phyloP scores from a whole-genome alignment of 768 basidiomycete species.

The Termitomyces sp. region DNA sequence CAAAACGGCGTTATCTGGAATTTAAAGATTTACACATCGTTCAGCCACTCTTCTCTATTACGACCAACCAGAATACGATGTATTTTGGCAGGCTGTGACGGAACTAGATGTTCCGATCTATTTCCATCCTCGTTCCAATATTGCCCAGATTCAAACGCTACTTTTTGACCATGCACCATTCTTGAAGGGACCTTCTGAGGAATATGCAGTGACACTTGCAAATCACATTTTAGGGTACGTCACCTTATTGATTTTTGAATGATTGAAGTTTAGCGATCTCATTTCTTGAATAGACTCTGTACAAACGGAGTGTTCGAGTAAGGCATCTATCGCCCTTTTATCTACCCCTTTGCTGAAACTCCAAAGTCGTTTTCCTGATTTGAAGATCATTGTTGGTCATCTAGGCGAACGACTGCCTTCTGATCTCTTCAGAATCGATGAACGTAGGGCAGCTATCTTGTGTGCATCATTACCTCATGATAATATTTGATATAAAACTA shows the following conservation, averaged over 20 bases:
- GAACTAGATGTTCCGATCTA: conserved; percentile 35
- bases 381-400: conserved; percentile 37
- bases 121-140: conserved; percentile 30
- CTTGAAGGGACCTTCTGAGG: conserved; percentile 27
- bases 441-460: conserved; percentile 19
- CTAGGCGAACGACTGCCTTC: conserved; percentile 38
- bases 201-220: conserved; percentile 32
- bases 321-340: neutral
- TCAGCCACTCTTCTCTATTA: conserved; percentile 31
- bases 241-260: neutral
- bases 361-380: conserved; percentile 33
- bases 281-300: conserved; percentile 19
- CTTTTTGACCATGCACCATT: conserved; percentile 28
- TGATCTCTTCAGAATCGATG: conserved; percentile 34
- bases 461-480: neutral
- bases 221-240: conserved; percentile 33
- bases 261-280: neutral
- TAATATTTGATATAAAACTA: neutral
- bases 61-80: conserved; percentile 33
- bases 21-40: neutral
- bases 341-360: neutral
- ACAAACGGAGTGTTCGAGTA: conserved; percentile 37
- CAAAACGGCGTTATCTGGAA: neutral
- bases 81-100: conserved; percentile 31
- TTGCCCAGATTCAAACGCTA: conserved; percentile 18